phyloP scores from a whole-genome alignment of 139 green algal genomes.

The Protoeuglena noctilucae region DNA sequence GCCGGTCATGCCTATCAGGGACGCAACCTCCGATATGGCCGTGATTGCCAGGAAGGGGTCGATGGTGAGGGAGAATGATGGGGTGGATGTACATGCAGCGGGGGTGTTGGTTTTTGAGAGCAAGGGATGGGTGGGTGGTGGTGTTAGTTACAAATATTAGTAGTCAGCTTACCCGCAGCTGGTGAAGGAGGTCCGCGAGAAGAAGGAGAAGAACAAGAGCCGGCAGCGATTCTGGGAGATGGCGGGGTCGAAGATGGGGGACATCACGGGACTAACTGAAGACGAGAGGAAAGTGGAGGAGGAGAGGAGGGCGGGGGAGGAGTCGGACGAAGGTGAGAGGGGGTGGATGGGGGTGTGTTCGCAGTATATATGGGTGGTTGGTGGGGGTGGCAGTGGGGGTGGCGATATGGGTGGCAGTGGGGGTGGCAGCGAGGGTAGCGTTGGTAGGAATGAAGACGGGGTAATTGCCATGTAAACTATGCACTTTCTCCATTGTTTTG shows the following conservation, averaged over 20 bases:
- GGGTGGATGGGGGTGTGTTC: too few species aligned
- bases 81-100: too few species aligned
- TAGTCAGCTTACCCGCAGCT: too few species aligned
- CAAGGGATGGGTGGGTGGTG: too few species aligned
- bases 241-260: slow-evolving; percentile 83
- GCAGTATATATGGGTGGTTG: not conserved
- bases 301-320: slow-evolving; percentile 23
- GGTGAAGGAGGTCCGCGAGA: slow-evolving; percentile 56
- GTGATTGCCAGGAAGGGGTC: slow-evolving; percentile 67
- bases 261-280: slow-evolving; percentile 76
- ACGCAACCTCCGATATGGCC: slow-evolving; percentile 90
- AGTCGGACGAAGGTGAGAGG: slow-evolving; percentile 16
- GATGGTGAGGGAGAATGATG: too few species aligned
- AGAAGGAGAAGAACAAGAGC: slow-evolving; percentile 78
- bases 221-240: slow-evolving; percentile 91
- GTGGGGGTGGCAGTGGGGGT: not conserved
- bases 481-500: too few species aligned
- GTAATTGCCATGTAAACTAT: too few species aligned
- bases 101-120: too few species aligned
- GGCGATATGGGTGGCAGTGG: too few species aligned
- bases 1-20: slow-evolving; percentile 78
- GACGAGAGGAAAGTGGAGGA: slow-evolving; percentile 58
- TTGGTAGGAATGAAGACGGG: too few species aligned
- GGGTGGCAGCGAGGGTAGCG: too few species aligned
- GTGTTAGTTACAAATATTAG: too few species aligned